Percentiles rank a stretch among this genome's conserved stretches.
Evolutionary conservation across 352 stramenopile species (phyloP).

Genomic region (Blastocystis sp.): DNA sequence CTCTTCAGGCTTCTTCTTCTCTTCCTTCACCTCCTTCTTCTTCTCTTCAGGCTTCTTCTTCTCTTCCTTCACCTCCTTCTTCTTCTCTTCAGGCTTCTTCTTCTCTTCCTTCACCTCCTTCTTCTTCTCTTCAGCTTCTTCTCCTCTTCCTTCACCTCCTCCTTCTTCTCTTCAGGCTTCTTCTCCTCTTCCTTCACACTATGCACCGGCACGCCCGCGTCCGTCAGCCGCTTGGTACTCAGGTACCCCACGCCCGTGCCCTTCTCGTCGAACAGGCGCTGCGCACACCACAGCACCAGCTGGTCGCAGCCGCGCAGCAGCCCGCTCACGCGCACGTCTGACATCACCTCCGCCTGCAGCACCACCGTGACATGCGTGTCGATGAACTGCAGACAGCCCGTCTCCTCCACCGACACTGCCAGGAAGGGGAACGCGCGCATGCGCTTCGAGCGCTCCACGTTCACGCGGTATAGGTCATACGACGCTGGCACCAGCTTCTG

Average conservation of each 20-base stretch:
- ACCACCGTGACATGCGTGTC: neutral
- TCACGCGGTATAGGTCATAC: neutral
- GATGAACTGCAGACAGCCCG: neutral
- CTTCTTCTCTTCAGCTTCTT: neutral
- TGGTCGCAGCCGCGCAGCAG: slow-evolving; percentile 2
- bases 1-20: neutral
- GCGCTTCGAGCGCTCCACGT: neutral
- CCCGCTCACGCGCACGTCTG: neutral
- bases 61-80: neutral
- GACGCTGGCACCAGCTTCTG: neutral
- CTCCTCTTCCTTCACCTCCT: neutral
- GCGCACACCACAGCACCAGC: slow-evolving; percentile 9
- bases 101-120: neutral
- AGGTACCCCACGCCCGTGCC: neutral
- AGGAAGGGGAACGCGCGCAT: neutral
- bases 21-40: too few species aligned
- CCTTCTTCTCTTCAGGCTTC: neutral
- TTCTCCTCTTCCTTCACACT: neutral
- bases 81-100: neutral
- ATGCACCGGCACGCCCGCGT: neutral
- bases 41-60: neutral
- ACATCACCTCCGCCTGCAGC: slow-evolving; percentile 28
- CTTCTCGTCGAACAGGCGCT: neutral
- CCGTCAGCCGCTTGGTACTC: neutral
- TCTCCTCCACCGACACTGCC: neutral